phyloP scores from a whole-genome alignment of 768 basidiomycete species.

The Phanerochaete sordida region DNA sequence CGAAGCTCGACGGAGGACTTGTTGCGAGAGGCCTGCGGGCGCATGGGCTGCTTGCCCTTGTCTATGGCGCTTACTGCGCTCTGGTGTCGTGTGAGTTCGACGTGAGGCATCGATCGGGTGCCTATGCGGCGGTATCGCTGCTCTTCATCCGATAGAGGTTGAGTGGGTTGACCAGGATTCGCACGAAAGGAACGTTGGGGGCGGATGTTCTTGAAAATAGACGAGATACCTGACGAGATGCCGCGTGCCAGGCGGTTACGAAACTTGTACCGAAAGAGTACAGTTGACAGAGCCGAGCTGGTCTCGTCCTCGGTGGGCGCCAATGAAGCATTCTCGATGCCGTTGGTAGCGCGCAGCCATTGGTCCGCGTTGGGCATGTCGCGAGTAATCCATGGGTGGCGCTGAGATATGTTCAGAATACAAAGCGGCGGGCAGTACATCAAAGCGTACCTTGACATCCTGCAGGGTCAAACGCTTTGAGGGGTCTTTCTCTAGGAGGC shows the following conservation, averaged over 20 bases:
- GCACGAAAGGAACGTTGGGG: constrained; percentile 28
- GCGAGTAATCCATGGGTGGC: constrained; percentile 60
- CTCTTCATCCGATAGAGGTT: constrained; percentile 8
- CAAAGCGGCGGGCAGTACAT: not conserved
- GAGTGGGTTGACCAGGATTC: not conserved
- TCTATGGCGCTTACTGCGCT: constrained; percentile 15
- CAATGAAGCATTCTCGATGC: constrained; percentile 46
- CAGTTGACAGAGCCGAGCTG: constrained; percentile 63
- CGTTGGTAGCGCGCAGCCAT: constrained; percentile 65
- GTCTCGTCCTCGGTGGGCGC: constrained; percentile 77
- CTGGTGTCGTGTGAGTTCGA: constrained; percentile 23
- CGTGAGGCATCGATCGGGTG: constrained; percentile 29
- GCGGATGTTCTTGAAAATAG: constrained; percentile 45
- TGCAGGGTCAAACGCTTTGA: constrained; percentile 70
- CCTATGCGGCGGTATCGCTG: constrained; percentile 24
- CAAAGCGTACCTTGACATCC: constrained; percentile 68
- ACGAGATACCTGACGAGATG: constrained; percentile 50
- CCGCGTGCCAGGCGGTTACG: constrained; percentile 31
- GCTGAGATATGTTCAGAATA: constrained; percentile 30
- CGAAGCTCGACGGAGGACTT: constrained; percentile 20
- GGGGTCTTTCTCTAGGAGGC: constrained; percentile 79
- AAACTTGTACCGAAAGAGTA: constrained; percentile 60
- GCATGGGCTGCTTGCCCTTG: constrained; percentile 23
- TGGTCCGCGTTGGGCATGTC: constrained; percentile 62
- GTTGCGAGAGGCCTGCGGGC: constrained; percentile 4